These are phyloP conservation scores for Phytophthora fragariae DNA, from an alignment of 352 stramenopile genomes.

Conservation along the genomic window DNA sequence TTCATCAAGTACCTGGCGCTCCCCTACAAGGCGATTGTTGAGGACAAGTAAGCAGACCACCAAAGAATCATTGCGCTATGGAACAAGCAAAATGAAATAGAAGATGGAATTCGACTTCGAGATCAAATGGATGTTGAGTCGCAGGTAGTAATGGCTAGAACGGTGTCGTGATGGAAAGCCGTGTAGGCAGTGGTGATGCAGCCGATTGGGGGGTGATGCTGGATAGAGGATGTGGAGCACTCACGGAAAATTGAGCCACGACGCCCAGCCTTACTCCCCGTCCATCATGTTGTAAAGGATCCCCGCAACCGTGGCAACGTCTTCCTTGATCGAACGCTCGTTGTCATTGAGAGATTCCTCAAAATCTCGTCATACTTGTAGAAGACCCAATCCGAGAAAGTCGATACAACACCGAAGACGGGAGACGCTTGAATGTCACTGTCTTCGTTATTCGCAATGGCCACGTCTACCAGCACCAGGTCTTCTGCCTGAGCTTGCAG, in stretches of 20 bases:
- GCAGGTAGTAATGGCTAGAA: background rate
- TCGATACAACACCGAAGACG: constrained; percentile 7
- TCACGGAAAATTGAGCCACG: too few species aligned
- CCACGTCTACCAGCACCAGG: constrained; percentile 10
- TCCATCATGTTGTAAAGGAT: constrained; percentile 10
- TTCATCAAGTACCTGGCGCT: constrained; percentile 88
- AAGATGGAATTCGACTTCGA: constrained; percentile 14
- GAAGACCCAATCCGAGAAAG: constrained; percentile 14
- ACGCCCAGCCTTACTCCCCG: background rate
- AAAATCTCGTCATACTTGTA: constrained; percentile 12
- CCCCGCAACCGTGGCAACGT: constrained; percentile 5
- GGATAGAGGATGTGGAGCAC: too few species aligned
- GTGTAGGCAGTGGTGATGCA: background rate
- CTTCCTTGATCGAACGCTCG: constrained; percentile 9
- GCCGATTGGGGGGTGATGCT: background rate
- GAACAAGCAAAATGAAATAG: constrained; percentile 3
- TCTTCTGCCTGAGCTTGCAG: constrained; percentile 1
- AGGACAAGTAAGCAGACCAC: constrained; percentile 39
- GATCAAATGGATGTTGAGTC: background rate
- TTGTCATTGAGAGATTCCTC: constrained; percentile 14
- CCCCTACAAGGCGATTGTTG: constrained; percentile 66
- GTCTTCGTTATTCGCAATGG: background rate
- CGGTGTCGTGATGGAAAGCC: background rate
- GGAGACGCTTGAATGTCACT: background rate
- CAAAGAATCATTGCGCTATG: background rate